Evolutionary conservation across 441 rosid genomes (phyloP).

Genomic region (Geranium incanum): DNA sequence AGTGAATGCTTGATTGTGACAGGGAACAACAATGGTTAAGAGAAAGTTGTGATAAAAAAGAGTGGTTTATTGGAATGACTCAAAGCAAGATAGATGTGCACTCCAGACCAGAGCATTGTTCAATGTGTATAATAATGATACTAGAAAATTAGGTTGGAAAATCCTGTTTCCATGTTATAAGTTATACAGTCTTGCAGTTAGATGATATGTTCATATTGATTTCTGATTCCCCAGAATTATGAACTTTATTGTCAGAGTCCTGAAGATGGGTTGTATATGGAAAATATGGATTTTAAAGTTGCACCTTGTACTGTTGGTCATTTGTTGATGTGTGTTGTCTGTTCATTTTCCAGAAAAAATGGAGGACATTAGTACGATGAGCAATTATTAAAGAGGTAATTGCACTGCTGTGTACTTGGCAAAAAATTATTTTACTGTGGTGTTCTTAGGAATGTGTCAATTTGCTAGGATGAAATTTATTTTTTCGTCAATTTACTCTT

Average conservation of each 20-base stretch:
- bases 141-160: constrained; percentile 33
- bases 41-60: constrained; percentile 16
- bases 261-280: constrained; percentile 34
- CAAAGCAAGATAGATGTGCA: neutral
- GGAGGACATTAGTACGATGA: neutral
- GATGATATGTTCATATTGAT: constrained; percentile 37
- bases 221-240: constrained; percentile 24
- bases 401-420: too few species aligned
- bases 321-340: neutral
- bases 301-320: constrained; percentile 22
- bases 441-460: too few species aligned
- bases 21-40: constrained; percentile 48
- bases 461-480: too few species aligned
- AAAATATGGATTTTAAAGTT: constrained; percentile 28
- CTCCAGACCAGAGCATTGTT: constrained; percentile 21
- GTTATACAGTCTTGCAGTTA: constrained; percentile 29
- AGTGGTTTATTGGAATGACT: constrained; percentile 16
- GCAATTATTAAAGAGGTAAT: neutral
- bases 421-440: too few species aligned
- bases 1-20: constrained; percentile 25
- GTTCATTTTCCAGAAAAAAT: too few species aligned
- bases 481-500: too few species aligned
- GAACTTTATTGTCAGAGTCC: constrained; percentile 15
- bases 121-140: constrained; percentile 35
- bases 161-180: constrained; percentile 31